Percentiles rank a stretch among this genome's conserved stretches.
These are phyloP conservation scores for Tetrahymena malaccensis DNA, from an alignment of 73 alveolate genomes.

Conservation along the genomic window DNA sequence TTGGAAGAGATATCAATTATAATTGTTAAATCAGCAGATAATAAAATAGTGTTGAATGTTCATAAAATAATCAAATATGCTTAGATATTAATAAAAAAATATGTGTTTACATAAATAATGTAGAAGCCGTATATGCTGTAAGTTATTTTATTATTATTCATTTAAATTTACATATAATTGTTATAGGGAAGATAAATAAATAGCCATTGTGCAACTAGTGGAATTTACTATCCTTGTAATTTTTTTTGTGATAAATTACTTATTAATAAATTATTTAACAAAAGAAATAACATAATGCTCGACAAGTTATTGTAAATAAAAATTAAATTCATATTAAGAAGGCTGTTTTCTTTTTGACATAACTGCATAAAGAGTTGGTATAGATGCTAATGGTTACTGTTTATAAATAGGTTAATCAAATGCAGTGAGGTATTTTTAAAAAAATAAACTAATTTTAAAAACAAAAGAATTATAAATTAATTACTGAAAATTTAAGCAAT, in stretches of 20 bases:
- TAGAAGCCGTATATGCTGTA: not conserved
- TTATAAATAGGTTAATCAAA: not conserved
- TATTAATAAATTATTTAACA: too few relatives aligned
- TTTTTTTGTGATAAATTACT: too few relatives aligned
- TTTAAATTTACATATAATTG: too few relatives aligned
- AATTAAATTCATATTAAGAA: not conserved
- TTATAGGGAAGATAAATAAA: not conserved
- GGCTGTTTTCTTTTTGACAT: not conserved
- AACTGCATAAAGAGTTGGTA: not conserved
- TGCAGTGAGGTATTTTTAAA: not conserved
- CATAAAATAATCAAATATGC: not conserved
- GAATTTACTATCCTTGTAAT: not conserved
- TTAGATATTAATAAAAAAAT: not conserved
- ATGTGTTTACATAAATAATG: not conserved
- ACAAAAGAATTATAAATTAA: too few relatives aligned
- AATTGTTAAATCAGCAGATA: not conserved
- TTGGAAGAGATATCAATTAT: not conserved
- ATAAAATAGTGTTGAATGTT: not conserved
- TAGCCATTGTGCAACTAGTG: not conserved
- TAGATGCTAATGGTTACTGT: not conserved
- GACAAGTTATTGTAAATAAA: not conserved
- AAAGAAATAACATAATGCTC: not conserved
- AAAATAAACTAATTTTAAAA: too few relatives aligned
- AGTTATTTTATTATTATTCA: too few relatives aligned
- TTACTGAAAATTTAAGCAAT: too few relatives aligned